These are phyloP conservation scores for Exophiala bonariae DNA, from an alignment of 2,329 filamentous ascomycete genomes.

Conservation along the genomic window DNA sequence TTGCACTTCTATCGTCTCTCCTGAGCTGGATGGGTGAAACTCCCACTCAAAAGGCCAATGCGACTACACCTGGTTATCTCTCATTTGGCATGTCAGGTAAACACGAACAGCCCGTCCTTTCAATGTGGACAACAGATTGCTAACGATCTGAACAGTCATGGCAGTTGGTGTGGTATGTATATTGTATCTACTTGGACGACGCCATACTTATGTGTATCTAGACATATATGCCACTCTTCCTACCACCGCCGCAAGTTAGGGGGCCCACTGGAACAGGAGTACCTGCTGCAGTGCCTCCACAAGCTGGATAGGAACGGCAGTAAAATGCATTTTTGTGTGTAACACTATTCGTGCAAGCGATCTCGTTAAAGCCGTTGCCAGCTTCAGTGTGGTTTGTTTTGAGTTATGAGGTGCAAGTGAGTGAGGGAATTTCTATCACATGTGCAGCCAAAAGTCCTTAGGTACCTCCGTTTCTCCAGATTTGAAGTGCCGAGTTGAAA, in stretches of 20 bases:
- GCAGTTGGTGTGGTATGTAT: slow-evolving; percentile 53
- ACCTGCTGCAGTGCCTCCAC: slow-evolving; percentile 47
- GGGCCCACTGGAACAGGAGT: slow-evolving; percentile 47
- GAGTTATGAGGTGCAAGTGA: too few species aligned
- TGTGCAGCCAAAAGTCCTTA: too few species aligned
- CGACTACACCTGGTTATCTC: slow-evolving; percentile 70
- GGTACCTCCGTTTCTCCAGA: too few species aligned
- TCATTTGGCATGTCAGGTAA: slow-evolving; percentile 76
- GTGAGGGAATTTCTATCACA: too few species aligned
- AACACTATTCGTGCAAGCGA: too few species aligned
- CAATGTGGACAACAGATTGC: too few species aligned
- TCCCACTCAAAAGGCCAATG: slow-evolving; percentile 56
- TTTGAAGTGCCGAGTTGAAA: too few species aligned
- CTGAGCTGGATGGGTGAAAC: slow-evolving; percentile 51
- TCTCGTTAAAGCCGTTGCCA: background rate
- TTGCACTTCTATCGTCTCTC: slow-evolving; percentile 48
- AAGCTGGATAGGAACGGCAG: background rate
- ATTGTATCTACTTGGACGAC: slow-evolving; percentile 5
- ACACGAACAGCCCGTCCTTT: too few species aligned
- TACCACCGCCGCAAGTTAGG: slow-evolving; percentile 52
- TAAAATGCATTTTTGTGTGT: slow-evolving; percentile 18
- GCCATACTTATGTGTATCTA: slow-evolving; percentile 26
- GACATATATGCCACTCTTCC: slow-evolving; percentile 66
- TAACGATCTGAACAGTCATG: slow-evolving; percentile 51
- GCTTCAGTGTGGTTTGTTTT: too few species aligned